Evolutionary conservation across 352 stramenopile species (phyloP).

Genomic region (Phytophthora podocarpi): DNA sequence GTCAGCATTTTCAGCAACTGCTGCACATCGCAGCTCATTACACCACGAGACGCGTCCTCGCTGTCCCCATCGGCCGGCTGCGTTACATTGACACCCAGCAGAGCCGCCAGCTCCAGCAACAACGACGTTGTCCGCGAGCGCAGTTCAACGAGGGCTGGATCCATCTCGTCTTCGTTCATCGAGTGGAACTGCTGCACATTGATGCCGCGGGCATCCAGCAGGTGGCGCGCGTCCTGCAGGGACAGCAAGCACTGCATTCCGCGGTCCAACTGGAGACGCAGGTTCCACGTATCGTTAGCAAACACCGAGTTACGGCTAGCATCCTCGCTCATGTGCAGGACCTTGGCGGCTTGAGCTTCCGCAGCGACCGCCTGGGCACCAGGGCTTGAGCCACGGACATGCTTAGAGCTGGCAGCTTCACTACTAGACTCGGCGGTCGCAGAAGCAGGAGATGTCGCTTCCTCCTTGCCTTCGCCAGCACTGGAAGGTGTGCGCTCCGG

Average conservation of each 20-base stretch:
- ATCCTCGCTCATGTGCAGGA: conserved; percentile 60
- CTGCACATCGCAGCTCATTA: conserved; percentile 55
- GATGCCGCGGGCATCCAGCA: conserved; percentile 81
- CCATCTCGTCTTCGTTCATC: conserved; percentile 72
- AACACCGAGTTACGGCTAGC: conserved; percentile 69
- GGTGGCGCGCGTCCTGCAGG: conserved; percentile 80
- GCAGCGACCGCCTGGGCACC: conserved; percentile 30
- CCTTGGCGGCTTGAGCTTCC: conserved; percentile 42
- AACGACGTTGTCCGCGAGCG: conserved; percentile 70
- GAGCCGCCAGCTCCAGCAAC: conserved; percentile 65
- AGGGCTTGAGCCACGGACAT: conserved; percentile 28
- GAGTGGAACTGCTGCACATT: conserved; percentile 89
- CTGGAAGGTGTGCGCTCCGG: conserved; percentile 27
- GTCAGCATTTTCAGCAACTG: conserved; percentile 67
- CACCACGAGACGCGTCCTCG: conserved; percentile 15
- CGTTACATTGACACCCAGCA: conserved; percentile 61
- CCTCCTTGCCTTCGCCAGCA: conserved; percentile 9
- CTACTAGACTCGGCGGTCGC: conserved; percentile 32
- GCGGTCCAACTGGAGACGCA: conserved; percentile 75
- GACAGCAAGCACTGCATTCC: conserved; percentile 80
- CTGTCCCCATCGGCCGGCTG: conserved; percentile 14
- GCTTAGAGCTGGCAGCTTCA: conserved; percentile 27
- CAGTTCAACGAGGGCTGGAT: conserved; percentile 69
- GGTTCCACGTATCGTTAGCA: conserved; percentile 68
- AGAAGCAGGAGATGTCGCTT: conserved; percentile 8